Evolutionary conservation across 225 moss, liverwort and hornwort genomes (phyloP), one percentile per base, ranked within the genome.

Genomic region (Antitrichia curtipendula): DNA sequence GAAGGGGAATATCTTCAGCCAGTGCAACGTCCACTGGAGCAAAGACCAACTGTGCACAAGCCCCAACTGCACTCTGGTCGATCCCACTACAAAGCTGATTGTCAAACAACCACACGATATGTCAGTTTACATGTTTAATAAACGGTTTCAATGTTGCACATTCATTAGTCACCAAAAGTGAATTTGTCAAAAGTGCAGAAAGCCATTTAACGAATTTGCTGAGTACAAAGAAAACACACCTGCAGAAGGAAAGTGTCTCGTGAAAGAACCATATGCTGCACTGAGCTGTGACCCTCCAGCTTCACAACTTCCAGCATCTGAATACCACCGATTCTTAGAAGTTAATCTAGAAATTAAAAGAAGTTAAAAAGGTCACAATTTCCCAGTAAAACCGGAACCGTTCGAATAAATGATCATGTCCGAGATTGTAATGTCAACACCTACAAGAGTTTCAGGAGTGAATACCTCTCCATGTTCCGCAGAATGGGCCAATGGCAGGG

Each of bases 261-360:
- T 38, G 94, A 94, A 32, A 98, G 93, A 82, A 95, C 95, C 80
- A 94, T 95, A 86, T 96, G 96, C 84, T 98, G 98, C 60, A 94
- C 88, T 47, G 96, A 92, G 89, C 93, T 95, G 81, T 97, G 98
- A 40, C 96, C 97, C 82, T 97, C 98, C 88, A 98, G 86, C 90
- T 98, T 98, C 90, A 98, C 97, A 19, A 98, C 97, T 88, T 98
- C 98, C 84, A 98, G 88, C 89, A 98, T 95, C 98, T 98, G 78
- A 16, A 88, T 73, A 66, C 81, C 90, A 88, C 31, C 25, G 16
- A 16, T 47, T 60, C 28, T 91, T 34, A 87, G 38, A 68, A 58
- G 53, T 22, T 16, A 9, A 52, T 28, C 64, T 15, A 47, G 9
- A 45, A 49, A 50, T 58, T 13, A 41, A 53, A 84, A 16, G 7